Percentiles rank a stretch among this genome's conserved stretches.
Conservation (phyloP, 441 rosid genomes). For the Corymbia calophylla region DNA sequence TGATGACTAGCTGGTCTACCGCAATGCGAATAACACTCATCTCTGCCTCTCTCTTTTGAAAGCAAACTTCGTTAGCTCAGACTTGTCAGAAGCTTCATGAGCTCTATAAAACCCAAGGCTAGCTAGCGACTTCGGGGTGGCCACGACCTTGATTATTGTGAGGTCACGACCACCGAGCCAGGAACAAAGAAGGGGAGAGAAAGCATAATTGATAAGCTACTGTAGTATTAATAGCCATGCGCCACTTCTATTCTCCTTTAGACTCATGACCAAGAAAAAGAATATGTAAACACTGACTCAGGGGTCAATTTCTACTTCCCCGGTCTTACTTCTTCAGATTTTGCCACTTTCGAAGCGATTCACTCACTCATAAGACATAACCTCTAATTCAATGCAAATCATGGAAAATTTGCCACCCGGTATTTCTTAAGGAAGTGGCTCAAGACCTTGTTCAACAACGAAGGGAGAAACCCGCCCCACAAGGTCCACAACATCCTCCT, state of each 20-base stretch:
- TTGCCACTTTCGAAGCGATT: background rate
- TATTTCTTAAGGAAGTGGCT: background rate
- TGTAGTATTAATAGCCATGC: no score
- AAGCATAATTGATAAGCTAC: no score
- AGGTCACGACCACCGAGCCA: no score
- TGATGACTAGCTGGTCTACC: no score
- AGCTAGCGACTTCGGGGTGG: no score
- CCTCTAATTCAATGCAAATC: background rate
- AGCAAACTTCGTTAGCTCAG: no score
- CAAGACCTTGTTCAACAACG: background rate
- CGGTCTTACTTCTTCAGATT: background rate
- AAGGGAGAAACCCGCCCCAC: background rate
- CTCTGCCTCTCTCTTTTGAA: no score
- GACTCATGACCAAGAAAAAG: background rate
- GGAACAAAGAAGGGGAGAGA: no score
- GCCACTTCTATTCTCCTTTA: background rate
- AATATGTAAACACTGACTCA: background rate
- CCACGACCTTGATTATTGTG: no score
- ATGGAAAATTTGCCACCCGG: background rate
- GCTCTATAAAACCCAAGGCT: no score
- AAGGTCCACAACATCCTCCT: constrained; percentile 1
- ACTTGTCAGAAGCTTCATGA: no score
- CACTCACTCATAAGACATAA: background rate
- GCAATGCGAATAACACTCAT: no score
- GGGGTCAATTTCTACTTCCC: background rate